Evolutionary conservation across 1,284 basidiomycete species (phyloP).

Genomic region (Ceratobasidium sp.): DNA sequence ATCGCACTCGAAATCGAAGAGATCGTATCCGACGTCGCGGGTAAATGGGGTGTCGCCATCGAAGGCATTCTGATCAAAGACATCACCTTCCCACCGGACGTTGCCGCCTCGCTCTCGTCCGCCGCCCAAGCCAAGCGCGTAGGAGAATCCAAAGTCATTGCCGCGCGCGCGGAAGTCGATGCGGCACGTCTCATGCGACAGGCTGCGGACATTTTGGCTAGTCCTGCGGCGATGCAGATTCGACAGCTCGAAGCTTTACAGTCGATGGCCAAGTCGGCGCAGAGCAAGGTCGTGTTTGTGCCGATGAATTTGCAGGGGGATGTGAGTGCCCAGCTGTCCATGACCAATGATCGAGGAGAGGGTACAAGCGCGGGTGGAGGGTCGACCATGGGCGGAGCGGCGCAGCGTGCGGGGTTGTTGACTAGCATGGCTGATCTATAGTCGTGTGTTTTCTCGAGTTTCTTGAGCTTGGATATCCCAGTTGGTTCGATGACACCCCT

Average conservation of each 20-base stretch:
- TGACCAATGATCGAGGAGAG: conserved; percentile 13
- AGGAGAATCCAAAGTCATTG: conserved; percentile 95
- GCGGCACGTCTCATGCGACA: conserved; percentile 89
- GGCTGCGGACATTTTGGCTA: conserved; percentile 89
- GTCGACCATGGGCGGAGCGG: background rate
- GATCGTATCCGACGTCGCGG: conserved; percentile 86
- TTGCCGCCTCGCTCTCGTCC: conserved; percentile 90
- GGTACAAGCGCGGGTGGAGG: background rate
- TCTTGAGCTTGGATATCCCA: conserved; percentile 6
- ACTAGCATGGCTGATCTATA: conserved; percentile 38
- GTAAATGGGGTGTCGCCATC: conserved; percentile 94
- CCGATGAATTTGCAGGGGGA: conserved; percentile 90
- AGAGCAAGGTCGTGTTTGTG: conserved; percentile 90
- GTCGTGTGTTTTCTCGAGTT: background rate
- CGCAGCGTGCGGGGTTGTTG: conserved; percentile 33
- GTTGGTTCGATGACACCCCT: background rate
- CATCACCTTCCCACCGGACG: conserved; percentile 90
- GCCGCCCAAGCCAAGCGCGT: conserved; percentile 95
- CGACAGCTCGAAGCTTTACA: conserved; percentile 89
- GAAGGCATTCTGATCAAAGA: conserved; percentile 86
- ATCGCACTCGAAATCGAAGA: conserved; percentile 96
- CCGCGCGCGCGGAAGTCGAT: conserved; percentile 94
- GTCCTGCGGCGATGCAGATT: conserved; percentile 96
- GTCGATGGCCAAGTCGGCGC: conserved; percentile 73
- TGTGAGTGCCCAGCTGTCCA: conserved; percentile 59